Percentiles rank a stretch among this genome's conserved stretches.
These are phyloP conservation scores for Salix arbutifolia DNA, from an alignment of 345 rosid species.

Conservation along the genomic window DNA sequence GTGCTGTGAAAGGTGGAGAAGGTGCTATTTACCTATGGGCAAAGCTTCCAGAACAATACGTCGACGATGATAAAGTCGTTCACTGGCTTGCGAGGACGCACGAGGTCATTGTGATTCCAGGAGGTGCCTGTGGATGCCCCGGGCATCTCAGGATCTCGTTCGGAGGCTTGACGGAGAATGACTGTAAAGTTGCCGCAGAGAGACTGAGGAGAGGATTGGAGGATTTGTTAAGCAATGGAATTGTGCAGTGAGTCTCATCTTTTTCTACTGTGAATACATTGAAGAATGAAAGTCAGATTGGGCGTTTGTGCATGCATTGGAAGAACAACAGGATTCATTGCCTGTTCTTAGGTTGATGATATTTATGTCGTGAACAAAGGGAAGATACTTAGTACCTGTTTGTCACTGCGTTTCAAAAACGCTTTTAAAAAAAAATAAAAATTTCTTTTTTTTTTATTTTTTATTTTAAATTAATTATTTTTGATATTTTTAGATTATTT, in stretches of 20 bases:
- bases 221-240: conserved; percentile 55
- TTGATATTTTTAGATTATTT: rapidly evolving
- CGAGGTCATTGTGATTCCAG: conserved; percentile 79
- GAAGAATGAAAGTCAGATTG: background rate
- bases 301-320: background rate
- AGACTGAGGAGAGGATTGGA: conserved; percentile 70
- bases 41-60: conserved; percentile 54
- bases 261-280: background rate
- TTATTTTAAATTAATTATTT: too few species aligned
- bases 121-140: conserved; percentile 60
- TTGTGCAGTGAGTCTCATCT: conserved; percentile 27
- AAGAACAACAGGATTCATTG: conserved; percentile 4
- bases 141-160: conserved; percentile 78
- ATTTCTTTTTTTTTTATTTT: too few species aligned
- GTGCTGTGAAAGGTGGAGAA: conserved; percentile 81
- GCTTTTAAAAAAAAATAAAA: too few species aligned
- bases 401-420: too few species aligned
- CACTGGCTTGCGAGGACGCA: conserved; percentile 81
- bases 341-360: background rate
- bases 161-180: conserved; percentile 68
- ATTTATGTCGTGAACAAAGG: background rate
- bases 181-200: conserved; percentile 59
- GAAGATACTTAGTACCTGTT: too few species aligned
- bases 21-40: conserved; percentile 96
- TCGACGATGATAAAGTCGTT: conserved; percentile 57